phyloP scores from a whole-genome alignment of 2,329 filamentous ascomycete species.

The Cryphonectria japonica region DNA sequence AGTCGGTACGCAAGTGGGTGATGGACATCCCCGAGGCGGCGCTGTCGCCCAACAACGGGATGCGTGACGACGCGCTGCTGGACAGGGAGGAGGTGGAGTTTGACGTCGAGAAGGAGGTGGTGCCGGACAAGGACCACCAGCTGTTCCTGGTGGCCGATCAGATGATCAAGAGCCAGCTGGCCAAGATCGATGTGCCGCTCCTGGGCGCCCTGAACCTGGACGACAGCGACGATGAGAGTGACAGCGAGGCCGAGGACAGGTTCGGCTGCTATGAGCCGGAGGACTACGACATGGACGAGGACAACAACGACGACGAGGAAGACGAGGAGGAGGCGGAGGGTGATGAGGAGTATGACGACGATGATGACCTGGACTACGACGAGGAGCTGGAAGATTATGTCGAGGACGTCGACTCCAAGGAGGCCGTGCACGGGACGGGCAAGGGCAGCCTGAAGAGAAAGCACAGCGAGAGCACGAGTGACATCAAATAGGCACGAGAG shows the following conservation, averaged over 20 bases:
- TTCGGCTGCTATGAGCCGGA: slow-evolving; percentile 34
- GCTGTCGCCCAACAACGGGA: slow-evolving; percentile 38
- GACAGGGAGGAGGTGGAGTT: slow-evolving; percentile 48
- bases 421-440: slow-evolving; percentile 31
- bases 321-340: slow-evolving; percentile 28
- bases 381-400: slow-evolving; percentile 35
- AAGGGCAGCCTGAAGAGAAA: slow-evolving; percentile 29
- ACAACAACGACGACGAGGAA: slow-evolving; percentile 34
- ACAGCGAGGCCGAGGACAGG: slow-evolving; percentile 42
- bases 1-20: slow-evolving; percentile 49
- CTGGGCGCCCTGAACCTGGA: slow-evolving; percentile 50
- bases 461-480: slow-evolving; percentile 26
- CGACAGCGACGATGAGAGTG: slow-evolving; percentile 46
- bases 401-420: slow-evolving; percentile 33
- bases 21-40: slow-evolving; percentile 43
- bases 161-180: slow-evolving; percentile 52
- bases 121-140: slow-evolving; percentile 47
- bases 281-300: slow-evolving; percentile 33
- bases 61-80: slow-evolving; percentile 33
- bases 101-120: slow-evolving; percentile 45
- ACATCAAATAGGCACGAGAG: slow-evolving; percentile 6
- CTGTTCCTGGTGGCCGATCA: slow-evolving; percentile 50
- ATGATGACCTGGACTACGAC: slow-evolving; percentile 36
- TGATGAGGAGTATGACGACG: slow-evolving; percentile 29
- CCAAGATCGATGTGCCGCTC: slow-evolving; percentile 50